These are phyloP conservation scores for Russula compacta DNA, from an alignment of 768 basidiomycete genomes.

Conservation along the genomic window DNA sequence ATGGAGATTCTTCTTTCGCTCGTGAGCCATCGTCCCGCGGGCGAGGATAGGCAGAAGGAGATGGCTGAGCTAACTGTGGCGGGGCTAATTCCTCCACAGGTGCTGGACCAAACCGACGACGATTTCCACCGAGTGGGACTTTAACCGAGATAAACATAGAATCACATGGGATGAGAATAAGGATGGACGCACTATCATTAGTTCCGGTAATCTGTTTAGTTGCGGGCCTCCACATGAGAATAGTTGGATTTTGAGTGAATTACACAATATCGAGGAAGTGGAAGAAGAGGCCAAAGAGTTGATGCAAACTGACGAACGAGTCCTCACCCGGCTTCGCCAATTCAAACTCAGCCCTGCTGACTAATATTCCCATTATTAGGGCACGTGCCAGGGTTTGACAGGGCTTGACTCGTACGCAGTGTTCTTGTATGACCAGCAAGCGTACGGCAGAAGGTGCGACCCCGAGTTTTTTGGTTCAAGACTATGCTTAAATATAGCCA, in stretches of 20 bases:
- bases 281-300: slow-evolving; percentile 17
- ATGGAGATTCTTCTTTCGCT: slow-evolving; percentile 56
- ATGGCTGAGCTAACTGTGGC: slow-evolving; percentile 80
- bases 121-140: slow-evolving; percentile 68
- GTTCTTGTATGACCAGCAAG: slow-evolving; percentile 12
- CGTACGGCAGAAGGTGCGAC: slow-evolving; percentile 24
- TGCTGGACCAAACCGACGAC: slow-evolving; percentile 86
- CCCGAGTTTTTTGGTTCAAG: neutral
- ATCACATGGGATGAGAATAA: neutral
- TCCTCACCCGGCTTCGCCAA: neutral
- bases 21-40: slow-evolving; percentile 39
- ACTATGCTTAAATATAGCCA: neutral
- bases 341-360: slow-evolving; percentile 19
- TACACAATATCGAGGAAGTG: slow-evolving; percentile 15
- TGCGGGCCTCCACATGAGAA: slow-evolving; percentile 78
- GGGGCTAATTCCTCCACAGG: slow-evolving; percentile 74
- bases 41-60: slow-evolving; percentile 78
- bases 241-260: slow-evolving; percentile 4
- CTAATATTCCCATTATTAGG: neutral
- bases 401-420: neutral
- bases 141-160: slow-evolving; percentile 13
- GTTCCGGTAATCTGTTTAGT: slow-evolving; percentile 87
- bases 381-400: neutral
- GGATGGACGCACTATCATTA: slow-evolving; percentile 68
- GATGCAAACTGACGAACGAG: slow-evolving; percentile 6